Percentiles rank a stretch among this genome's conserved stretches.
phyloP scores from a whole-genome alignment of 352 stramenopile species.

The Phytopythium delawarense region DNA sequence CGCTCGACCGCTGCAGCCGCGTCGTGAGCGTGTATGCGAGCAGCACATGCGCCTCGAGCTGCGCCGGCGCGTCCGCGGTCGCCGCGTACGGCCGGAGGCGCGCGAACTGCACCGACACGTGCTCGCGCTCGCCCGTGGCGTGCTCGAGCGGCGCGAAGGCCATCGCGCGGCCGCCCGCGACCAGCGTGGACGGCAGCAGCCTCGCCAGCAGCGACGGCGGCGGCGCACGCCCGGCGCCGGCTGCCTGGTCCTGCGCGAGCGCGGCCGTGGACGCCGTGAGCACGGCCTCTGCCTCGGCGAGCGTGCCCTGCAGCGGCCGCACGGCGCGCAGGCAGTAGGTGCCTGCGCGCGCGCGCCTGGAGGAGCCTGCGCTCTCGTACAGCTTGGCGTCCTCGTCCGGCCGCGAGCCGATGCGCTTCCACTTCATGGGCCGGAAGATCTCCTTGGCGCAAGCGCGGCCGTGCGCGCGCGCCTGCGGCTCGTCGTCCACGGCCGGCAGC shows the following conservation, averaged over 20 bases:
- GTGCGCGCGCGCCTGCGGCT: conserved; percentile 45
- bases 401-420: conserved; percentile 56
- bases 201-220: conserved; percentile 30
- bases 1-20: conserved; percentile 49
- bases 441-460: conserved; percentile 61
- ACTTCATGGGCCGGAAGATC: conserved; percentile 63
- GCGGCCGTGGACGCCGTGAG: conserved; percentile 35
- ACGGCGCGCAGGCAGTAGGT: conserved; percentile 51
- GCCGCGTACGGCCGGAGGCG: conserved; percentile 31
- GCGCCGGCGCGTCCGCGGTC: conserved; percentile 2
- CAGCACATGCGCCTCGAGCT: conserved; percentile 47
- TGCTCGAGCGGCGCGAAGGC: conserved; percentile 49
- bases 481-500: conserved; percentile 35
- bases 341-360: conserved; percentile 1
- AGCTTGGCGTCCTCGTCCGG: conserved; percentile 53
- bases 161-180: conserved; percentile 32
- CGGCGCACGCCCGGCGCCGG: background rate
- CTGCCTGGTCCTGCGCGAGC: conserved; percentile 8
- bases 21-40: conserved; percentile 63
- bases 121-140: conserved; percentile 59
- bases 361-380: conserved; percentile 34
- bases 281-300: conserved; percentile 52
- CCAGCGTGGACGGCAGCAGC: conserved; percentile 40
- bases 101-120: conserved; percentile 51
- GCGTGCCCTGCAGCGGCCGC: conserved; percentile 37